These are phyloP conservation scores for Fusarium coicis DNA, from an alignment of 2,329 filamentous ascomycete species.

Conservation along the genomic window DNA sequence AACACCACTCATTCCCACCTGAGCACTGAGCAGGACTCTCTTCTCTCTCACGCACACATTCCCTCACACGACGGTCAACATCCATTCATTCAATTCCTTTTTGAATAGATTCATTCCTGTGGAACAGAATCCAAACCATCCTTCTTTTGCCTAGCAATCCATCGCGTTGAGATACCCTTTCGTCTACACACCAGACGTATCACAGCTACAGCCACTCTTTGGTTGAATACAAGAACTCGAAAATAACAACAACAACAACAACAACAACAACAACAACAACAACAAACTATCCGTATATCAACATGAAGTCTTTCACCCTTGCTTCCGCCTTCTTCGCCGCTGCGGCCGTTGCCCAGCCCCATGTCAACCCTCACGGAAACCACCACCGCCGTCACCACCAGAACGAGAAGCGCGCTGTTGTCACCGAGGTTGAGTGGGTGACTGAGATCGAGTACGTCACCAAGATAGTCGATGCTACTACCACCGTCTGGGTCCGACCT, in stretches of 20 bases:
- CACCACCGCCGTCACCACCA: slow-evolving; percentile 52
- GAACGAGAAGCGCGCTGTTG: slow-evolving; percentile 53
- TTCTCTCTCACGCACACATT: slow-evolving; percentile 40
- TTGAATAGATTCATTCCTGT: slow-evolving; percentile 44
- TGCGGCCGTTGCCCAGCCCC: slow-evolving; percentile 63
- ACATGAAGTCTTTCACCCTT: slow-evolving; percentile 56
- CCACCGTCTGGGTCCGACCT: slow-evolving; percentile 58
- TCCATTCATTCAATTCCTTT: slow-evolving; percentile 41
- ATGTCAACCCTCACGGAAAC: slow-evolving; percentile 46
- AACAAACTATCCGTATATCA: slow-evolving; percentile 3
- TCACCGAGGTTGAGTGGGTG: slow-evolving; percentile 63
- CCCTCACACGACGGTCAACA: slow-evolving; percentile 38
- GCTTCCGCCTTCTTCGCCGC: slow-evolving; percentile 50
- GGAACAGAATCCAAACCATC: slow-evolving; percentile 42
- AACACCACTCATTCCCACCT: slow-evolving; percentile 44
- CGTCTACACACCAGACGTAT: slow-evolving; percentile 26
- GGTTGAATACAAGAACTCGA: slow-evolving; percentile 33
- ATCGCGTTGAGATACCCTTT: slow-evolving; percentile 42
- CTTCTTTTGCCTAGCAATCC: slow-evolving; percentile 31
- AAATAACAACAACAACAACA: not conserved
- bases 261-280: slow-evolving; percentile 2
- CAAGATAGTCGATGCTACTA: slow-evolving; percentile 59
- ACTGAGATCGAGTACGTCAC: slow-evolving; percentile 61
- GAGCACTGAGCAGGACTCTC: slow-evolving; percentile 45
- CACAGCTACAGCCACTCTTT: slow-evolving; percentile 38